Evolutionary conservation across 352 stramenopile genomes (phyloP), one percentile per base, ranked within the genome.

Genomic region (Phytopythium chamaehyphon): DNA sequence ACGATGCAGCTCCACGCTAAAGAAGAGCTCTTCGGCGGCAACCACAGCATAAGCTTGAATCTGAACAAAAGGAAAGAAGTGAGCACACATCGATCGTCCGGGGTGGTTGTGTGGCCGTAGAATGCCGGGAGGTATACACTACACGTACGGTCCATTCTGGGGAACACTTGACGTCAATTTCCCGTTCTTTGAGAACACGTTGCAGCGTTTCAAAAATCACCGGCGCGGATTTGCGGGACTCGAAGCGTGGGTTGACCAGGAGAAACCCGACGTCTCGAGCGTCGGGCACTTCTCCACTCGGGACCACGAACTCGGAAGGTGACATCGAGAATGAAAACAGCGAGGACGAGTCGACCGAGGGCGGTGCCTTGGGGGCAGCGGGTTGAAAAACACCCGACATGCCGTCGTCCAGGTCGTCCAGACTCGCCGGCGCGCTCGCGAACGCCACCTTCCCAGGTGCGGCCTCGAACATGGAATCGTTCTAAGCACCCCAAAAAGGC

Each of bases 191-290:
- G 26, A 86, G 64, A 2, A 76, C 68, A 16, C 57, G 60, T 45
- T 85, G 64, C n/a, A 88, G 67, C n/a, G 62, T 60, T 11, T 57
- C 57, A 33, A 83, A 84, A 44, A 86, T 77, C 16, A 74, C 62
- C 4, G 58, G 40, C 8, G 76, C 51, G 26, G 59, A 18, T n/a
- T 73, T 65, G n/a, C 64, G 62, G 1, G 79, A 90, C 66, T 90
- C 79, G 44, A 90, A 90, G 62, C 64, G 81, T 36, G 76, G 79
- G 59, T 90, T 90, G 28, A 90, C 76, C 53, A 78, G 64, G 44
- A 62, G 72, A 47, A 83, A 90, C 16, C 52, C 59, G 12, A 83
- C 71, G 4, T 71, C 67, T n/a, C 31, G 31, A 11, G 69, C 73
- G 44, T 83, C 66, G 0, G 79, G 79, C 1, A 90, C 68, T 36